phyloP scores from a whole-genome alignment of 2,329 filamentous ascomycete species.

The Epichloe coenophiala region DNA sequence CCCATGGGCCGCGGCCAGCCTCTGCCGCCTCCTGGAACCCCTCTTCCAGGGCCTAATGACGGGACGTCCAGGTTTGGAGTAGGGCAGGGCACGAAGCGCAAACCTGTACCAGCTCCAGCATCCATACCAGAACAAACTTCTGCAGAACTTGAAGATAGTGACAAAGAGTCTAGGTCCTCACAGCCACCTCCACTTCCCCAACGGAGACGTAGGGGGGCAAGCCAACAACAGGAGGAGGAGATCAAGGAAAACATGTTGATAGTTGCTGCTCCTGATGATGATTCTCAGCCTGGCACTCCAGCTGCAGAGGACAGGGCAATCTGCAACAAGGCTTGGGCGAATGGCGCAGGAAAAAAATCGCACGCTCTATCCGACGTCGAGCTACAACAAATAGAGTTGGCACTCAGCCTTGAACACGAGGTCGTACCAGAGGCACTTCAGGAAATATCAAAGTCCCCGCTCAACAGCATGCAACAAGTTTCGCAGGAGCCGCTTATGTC shows the following conservation, averaged over 20 bases:
- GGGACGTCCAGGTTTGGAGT: constrained; percentile 44
- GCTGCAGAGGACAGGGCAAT: constrained; percentile 20
- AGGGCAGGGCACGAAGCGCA: constrained; percentile 49
- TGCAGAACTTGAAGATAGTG: constrained; percentile 13
- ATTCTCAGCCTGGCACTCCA: constrained; percentile 46
- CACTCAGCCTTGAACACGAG: background rate
- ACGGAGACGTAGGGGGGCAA: constrained; percentile 24
- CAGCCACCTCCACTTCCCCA: constrained; percentile 35
- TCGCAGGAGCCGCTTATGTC: background rate
- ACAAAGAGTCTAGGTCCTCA: constrained; percentile 11
- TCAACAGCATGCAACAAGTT: background rate
- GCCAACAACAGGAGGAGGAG: constrained; percentile 21
- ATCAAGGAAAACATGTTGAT: constrained; percentile 44
- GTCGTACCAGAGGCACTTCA: background rate
- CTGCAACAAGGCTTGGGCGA: constrained; percentile 8
- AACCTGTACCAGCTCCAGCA: constrained; percentile 43
- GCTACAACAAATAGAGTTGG: background rate
- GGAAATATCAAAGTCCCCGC: background rate
- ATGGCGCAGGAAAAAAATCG: background rate
- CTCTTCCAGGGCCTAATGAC: constrained; percentile 54
- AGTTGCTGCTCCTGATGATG: constrained; percentile 46
- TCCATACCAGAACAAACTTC: constrained; percentile 14
- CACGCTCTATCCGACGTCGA: constrained; percentile 5
- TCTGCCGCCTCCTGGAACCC: constrained; percentile 66
- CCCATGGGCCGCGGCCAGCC: constrained; percentile 77